These are phyloP conservation scores for Podosphaera aphanis DNA, from an alignment of 2,329 filamentous ascomycete genomes.

Conservation along the genomic window DNA sequence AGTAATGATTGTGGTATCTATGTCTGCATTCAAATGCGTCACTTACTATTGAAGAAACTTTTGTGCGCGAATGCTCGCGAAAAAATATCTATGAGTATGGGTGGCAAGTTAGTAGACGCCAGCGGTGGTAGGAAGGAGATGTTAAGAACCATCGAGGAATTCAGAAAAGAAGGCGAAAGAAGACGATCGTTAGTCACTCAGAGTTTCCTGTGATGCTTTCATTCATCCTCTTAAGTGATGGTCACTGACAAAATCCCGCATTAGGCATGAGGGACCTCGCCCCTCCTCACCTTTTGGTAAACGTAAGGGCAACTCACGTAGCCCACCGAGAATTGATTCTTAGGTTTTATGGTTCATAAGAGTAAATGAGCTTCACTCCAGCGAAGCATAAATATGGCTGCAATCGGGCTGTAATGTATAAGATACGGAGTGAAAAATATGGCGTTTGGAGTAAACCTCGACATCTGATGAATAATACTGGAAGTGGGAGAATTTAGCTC, in stretches of 20 bases:
- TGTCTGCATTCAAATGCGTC: conserved; percentile 85
- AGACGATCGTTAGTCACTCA: conserved; percentile 47
- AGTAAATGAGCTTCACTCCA: not conserved
- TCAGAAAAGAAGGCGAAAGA: conserved; percentile 70
- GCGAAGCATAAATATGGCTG: not conserved
- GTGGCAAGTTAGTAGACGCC: conserved; percentile 63
- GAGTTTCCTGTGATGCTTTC: not conserved
- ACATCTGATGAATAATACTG: not conserved
- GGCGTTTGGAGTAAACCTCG: not conserved
- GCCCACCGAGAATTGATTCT: conserved; percentile 11
- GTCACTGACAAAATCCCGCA: not conserved
- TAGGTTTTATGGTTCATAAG: not conserved
- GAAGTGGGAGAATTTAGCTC: not conserved
- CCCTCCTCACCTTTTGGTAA: conserved; percentile 8
- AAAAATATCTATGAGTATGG: conserved; percentile 89
- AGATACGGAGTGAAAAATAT: not conserved
- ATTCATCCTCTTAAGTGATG: not conserved
- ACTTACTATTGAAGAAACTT: conserved; percentile 68
- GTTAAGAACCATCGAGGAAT: conserved; percentile 63
- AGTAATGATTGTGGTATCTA: conserved; percentile 87
- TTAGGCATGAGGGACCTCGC: conserved; percentile 8
- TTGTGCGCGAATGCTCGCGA: conserved; percentile 56
- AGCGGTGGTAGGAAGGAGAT: conserved; percentile 69
- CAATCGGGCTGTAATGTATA: not conserved
- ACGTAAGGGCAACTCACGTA: conserved; percentile 7